These are phyloP conservation scores for Sporothrix pallida DNA, from an alignment of 2,329 filamentous ascomycete species.

Conservation along the genomic window DNA sequence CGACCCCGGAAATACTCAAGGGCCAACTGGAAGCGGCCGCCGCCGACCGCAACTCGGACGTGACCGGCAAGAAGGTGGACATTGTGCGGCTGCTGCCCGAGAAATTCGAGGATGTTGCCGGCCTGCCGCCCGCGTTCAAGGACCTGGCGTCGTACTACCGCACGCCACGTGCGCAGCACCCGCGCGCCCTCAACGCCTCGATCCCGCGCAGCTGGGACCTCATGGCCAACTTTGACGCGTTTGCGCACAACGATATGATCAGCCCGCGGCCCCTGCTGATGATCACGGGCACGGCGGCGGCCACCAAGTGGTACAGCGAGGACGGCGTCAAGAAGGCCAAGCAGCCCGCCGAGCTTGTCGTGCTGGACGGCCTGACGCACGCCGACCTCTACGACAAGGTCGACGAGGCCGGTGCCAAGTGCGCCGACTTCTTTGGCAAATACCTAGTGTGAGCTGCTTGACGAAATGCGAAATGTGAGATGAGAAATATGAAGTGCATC, in stretches of 20 bases:
- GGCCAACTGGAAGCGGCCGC: not conserved
- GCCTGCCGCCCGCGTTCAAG: not conserved
- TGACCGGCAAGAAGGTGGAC: not conserved
- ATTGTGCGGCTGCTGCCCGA: not conserved
- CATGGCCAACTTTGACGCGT: not conserved
- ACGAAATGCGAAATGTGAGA: not conserved
- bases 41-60: not conserved
- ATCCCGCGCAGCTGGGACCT: not conserved
- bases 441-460: not conserved
- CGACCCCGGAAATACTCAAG: not conserved
- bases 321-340: not conserved
- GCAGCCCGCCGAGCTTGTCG: not conserved
- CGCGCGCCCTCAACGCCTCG: not conserved
- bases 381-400: not conserved
- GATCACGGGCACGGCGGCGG: not conserved
- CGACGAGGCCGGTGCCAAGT: not conserved
- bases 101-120: not conserved
- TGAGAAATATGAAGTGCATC: too few relatives aligned
- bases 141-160: constrained; percentile 1
- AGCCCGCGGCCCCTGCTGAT: not conserved
- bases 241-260: not conserved
- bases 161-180: not conserved
- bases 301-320: not conserved
- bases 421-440: not conserved
- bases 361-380: not conserved